Conservation (phyloP, 2,329 filamentous ascomycete species). For the Aspergillus sp. region DNA sequence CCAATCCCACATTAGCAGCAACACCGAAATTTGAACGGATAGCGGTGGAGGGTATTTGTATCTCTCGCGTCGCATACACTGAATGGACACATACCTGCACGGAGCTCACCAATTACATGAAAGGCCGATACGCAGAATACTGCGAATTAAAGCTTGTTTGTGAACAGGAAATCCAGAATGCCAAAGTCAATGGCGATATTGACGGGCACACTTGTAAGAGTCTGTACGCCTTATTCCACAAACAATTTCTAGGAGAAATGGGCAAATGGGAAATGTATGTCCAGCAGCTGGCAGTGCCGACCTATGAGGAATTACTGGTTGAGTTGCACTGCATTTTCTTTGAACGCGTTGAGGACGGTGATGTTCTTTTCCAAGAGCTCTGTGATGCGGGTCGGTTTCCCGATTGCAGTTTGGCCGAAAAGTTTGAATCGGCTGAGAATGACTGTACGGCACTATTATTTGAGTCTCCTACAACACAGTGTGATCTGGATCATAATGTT, state of each 20-base stretch:
- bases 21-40: constrained; percentile 27
- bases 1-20: constrained; percentile 19
- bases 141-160: background rate
- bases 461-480: background rate
- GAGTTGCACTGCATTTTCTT: constrained; percentile 25
- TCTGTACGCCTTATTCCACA: constrained; percentile 26
- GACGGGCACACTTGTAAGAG: constrained; percentile 11
- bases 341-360: constrained; percentile 27
- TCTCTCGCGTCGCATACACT: constrained; percentile 23
- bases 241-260: constrained; percentile 25
- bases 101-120: constrained; percentile 6
- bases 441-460: background rate
- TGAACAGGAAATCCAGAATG: constrained; percentile 12
- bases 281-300: constrained; percentile 22
- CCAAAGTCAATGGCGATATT: constrained; percentile 11
- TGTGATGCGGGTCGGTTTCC: background rate
- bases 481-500: background rate
- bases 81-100: constrained; percentile 10
- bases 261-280: constrained; percentile 26
- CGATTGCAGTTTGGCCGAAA: no score
- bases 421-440: no score
- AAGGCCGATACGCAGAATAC: background rate
- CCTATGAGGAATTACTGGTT: constrained; percentile 26
- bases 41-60: constrained; percentile 21
- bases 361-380: constrained; percentile 9